These are phyloP conservation scores for Calendula officinalis DNA, from an alignment of 129 eudicot species.

Conservation along the genomic window DNA sequence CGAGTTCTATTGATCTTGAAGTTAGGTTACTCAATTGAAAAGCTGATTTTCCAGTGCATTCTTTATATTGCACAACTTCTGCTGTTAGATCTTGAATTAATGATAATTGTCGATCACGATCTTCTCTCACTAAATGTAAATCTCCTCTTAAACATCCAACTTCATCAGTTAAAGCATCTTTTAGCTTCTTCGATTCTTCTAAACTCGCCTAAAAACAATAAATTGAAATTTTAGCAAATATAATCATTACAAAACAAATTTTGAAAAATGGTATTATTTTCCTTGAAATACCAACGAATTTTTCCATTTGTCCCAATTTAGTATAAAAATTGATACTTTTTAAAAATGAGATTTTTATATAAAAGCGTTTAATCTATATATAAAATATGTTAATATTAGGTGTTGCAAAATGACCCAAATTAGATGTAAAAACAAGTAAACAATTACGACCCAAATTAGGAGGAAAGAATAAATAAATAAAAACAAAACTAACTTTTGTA, in stretches of 20 bases:
- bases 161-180: slow-evolving; percentile 69
- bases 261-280: too few relatives aligned
- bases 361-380: too few relatives aligned
- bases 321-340: too few relatives aligned
- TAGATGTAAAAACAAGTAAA: too few relatives aligned
- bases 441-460: too few relatives aligned
- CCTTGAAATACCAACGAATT: too few relatives aligned
- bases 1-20: slow-evolving; percentile 61
- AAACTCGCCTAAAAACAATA: slow-evolving; percentile 56
- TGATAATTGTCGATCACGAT: slow-evolving; percentile 60
- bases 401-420: too few relatives aligned
- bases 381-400: too few relatives aligned
- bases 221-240: slow-evolving; percentile 10
- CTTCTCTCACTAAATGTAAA: slow-evolving; percentile 73
- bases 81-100: slow-evolving; percentile 48
- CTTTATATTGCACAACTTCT: slow-evolving; percentile 40
- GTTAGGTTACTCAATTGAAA: slow-evolving; percentile 62
- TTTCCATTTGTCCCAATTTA: too few relatives aligned
- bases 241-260: too few relatives aligned
- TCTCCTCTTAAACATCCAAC: slow-evolving; percentile 66
- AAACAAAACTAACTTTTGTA: slow-evolving; percentile 45
- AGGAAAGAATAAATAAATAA: background rate
- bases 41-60: slow-evolving; percentile 36
- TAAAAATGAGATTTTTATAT: too few relatives aligned
- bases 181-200: slow-evolving; percentile 64